Conservation (phyloP, 73 alveolate species). For the Paramecium primaurelia region DNA sequence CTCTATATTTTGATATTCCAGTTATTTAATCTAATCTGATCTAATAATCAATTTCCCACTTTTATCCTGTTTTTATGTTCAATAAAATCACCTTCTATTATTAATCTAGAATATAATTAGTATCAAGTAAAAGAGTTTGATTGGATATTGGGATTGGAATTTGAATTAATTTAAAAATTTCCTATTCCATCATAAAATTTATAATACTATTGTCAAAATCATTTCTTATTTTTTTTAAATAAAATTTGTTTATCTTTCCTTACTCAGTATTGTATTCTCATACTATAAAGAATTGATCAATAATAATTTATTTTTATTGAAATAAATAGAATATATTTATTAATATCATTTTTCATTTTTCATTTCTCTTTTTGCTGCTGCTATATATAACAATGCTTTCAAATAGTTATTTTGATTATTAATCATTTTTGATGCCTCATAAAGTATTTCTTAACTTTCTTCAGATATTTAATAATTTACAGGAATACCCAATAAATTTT, state of each 20-base stretch:
- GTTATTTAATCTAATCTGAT: background rate
- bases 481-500: background rate
- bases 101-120: background rate
- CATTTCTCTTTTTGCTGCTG: background rate
- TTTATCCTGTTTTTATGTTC: background rate
- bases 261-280: background rate
- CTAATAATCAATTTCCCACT: background rate
- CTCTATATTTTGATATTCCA: background rate
- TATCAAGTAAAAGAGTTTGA: background rate
- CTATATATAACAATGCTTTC: background rate
- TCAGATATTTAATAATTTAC: background rate
- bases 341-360: background rate
- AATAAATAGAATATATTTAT: background rate
- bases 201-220: background rate
- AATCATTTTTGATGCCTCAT: background rate
- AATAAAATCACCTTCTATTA: background rate
- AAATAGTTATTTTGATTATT: background rate
- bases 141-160: background rate
- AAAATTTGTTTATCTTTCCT: background rate
- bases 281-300: background rate
- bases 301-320: background rate
- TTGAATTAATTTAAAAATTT: background rate
- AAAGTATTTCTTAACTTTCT: background rate
- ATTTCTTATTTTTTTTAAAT: background rate
- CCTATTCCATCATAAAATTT: slow-evolving; percentile 3